A percentile compares a stretch with the other conserved stretches of the same genome.
Evolutionary conservation across 768 basidiomycete species (phyloP).

Genomic region (Boletus patriciae): DNA sequence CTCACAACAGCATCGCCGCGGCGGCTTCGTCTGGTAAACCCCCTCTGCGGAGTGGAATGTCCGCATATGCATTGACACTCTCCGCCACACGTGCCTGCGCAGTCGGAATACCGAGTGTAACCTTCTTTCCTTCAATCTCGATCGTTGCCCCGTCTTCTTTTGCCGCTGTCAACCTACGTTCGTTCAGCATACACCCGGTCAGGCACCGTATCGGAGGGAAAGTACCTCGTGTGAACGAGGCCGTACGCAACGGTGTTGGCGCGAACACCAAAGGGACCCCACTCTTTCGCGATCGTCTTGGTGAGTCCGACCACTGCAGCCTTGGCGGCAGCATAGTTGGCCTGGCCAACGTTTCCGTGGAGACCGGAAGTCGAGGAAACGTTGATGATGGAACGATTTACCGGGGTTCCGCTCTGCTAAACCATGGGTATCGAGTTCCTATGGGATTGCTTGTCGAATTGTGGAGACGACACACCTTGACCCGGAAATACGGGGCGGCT

Average conservation of each 20-base stretch:
- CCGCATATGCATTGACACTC: slow-evolving; percentile 42
- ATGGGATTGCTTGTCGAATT: not conserved
- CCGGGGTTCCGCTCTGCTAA: slow-evolving; percentile 50
- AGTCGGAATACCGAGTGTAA: slow-evolving; percentile 76
- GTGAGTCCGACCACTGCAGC: slow-evolving; percentile 76
- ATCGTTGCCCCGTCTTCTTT: slow-evolving; percentile 78
- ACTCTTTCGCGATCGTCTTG: slow-evolving; percentile 86
- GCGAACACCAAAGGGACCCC: slow-evolving; percentile 80
- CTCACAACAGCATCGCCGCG: slow-evolving; percentile 72
- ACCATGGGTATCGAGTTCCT: not conserved
- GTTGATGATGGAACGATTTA: slow-evolving; percentile 76
- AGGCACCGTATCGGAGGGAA: not conserved
- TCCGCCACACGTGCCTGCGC: slow-evolving; percentile 42
- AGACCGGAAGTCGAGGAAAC: slow-evolving; percentile 82
- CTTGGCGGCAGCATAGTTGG: slow-evolving; percentile 80
- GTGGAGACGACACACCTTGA: slow-evolving; percentile 48
- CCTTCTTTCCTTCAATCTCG: slow-evolving; percentile 80
- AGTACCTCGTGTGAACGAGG: slow-evolving; percentile 70
- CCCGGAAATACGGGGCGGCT: slow-evolving; percentile 81
- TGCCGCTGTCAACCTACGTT: slow-evolving; percentile 63
- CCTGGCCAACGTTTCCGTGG: slow-evolving; percentile 86
- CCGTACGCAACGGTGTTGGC: slow-evolving; percentile 83
- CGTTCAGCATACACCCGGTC: slow-evolving; percentile 2
- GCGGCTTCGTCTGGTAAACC: slow-evolving; percentile 78
- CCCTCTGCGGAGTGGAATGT: slow-evolving; percentile 67